Evolutionary conservation across 108 stramenopile genomes (phyloP), one percentile per base, ranked within the genome.

Genomic region (Cyclotella baltica): DNA sequence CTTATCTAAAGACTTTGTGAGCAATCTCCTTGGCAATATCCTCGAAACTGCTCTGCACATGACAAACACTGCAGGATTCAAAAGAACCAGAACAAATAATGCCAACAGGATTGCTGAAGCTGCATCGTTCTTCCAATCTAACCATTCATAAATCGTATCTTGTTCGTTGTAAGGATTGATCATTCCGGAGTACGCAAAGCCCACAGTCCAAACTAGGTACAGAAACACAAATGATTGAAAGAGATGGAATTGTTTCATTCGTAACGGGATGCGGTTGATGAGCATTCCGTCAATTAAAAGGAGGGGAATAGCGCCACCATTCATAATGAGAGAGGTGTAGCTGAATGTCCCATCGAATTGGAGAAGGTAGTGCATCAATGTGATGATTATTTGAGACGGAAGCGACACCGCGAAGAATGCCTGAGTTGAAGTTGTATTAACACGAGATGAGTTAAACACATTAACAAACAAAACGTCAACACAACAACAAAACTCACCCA

Each of bases 221-320:
- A 19, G 22, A 29, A n/a, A 10, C 15, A 40, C 36, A 40, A 63
- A 36, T 3, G 9, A 3, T 22, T 63, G 36, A 40, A 63, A 63
- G 6, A 63, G 23, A 3, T 25, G 11, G n/a, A 63, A 63, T 38
- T 63, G 62, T n/a, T 63, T 63, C 62, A 63, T 63, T 2, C 78
- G 71, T 27, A 79, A 25, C 16, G 78, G 78, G 27, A 73, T 79
- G 8, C 72, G 70, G 27, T 55, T 71, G 15, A 79, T 10, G 36
- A 79, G 15, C 16, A 63, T 43, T 23, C 78, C 78, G 36, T 79
- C 78, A 4, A 79, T 10, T 3, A 79, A 11, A 16, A 79, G 47
- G 2, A 79, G 33, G n/a, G 47, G 18, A 27, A 66, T 56, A 16
- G 9, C 47, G 58, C 40, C 51, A 0, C 71, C 78, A 23, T 79